Evolutionary conservation across 495 filamentous ascomycete species (phyloP), one percentile per base, ranked within the genome.

Genomic region (Daldinia childiae): DNA sequence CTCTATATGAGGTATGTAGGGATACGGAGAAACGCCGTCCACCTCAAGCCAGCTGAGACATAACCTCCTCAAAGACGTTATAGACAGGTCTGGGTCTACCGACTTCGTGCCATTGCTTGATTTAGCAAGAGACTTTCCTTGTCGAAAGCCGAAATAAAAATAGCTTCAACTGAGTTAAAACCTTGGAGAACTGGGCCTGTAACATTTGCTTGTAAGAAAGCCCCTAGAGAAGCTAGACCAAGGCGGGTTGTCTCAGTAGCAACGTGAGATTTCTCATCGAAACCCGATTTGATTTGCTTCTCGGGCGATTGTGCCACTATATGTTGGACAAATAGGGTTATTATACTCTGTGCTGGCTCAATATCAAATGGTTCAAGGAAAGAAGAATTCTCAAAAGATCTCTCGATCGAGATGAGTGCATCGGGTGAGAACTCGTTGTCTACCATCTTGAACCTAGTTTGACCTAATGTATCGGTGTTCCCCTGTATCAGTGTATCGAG

Each of bases 131-230:
- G 54, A 51, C 0, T 39, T 32, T 58, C 29, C 34, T 75, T 64
- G 5, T 32, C 43, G n/a, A 77, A 68, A 14, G 68, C 67, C 2
- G 41, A 61, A 1, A 64, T 12, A 43, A 84, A 81, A 5, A 74
- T 59, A 3, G 55, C 43, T 41, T 83, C 77, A 7, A 77, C 50
- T 0, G 66, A 29, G 0, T 78, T 52, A 8, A 77, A 56, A 21
- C 74, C 66, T 6, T 89, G 88, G 19, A 95, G 79, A n/a, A 93
- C 81, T 0, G 94, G 96, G 0, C 95, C 95, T 14, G 95, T 98
- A 58, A 98, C 91, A 78, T 93, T 98, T 0, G 90, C 89, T 71
- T 98, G 95, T 21, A 98, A 78, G 78, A 98, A 98, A n/a, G 88
- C 87, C 74, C 92, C 86, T 21, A 98, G 83, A 0, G 93, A 90